Evolutionary conservation across 1,284 basidiomycete genomes (phyloP).

Genomic region (Thecaphora frezii): DNA sequence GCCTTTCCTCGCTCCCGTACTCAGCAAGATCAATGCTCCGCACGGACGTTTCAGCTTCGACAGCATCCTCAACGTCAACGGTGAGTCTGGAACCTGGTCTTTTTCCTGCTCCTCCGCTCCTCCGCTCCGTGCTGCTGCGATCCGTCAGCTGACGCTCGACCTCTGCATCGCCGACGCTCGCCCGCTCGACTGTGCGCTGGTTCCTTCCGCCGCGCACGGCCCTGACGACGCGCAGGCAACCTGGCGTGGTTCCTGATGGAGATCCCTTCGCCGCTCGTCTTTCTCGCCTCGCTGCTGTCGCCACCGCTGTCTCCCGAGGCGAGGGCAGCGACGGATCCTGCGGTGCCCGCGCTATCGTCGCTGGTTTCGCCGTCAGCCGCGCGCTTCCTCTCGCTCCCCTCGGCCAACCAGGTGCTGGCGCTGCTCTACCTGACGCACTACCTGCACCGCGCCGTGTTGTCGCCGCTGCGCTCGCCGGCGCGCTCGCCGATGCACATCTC

Average conservation of each 20-base stretch:
- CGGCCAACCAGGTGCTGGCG: slow-evolving; percentile 66
- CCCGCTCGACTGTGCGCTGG: too few species aligned
- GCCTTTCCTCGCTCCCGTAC: slow-evolving; percentile 60
- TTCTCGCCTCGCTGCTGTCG: slow-evolving; percentile 57
- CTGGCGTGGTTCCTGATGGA: slow-evolving; percentile 84
- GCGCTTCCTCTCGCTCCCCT: slow-evolving; percentile 56
- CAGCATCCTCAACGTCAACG: slow-evolving; percentile 35
- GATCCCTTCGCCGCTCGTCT: slow-evolving; percentile 71
- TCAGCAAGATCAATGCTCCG: slow-evolving; percentile 67
- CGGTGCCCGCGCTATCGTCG: slow-evolving; percentile 13
- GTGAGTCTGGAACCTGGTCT: slow-evolving; percentile 56
- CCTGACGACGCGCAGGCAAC: slow-evolving; percentile 57
- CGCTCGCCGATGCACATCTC: slow-evolving; percentile 75
- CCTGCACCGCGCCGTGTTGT: slow-evolving; percentile 76
- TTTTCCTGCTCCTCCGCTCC: slow-evolving; percentile 68
- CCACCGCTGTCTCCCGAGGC: slow-evolving; percentile 62
- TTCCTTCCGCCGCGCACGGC: too few species aligned
- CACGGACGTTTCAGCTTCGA: slow-evolving; percentile 71
- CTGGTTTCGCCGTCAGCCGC: slow-evolving; percentile 49
- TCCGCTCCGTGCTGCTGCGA: too few species aligned
- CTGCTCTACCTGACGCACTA: slow-evolving; percentile 76
- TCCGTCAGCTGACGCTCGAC: not conserved
- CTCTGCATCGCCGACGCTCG: too few species aligned
- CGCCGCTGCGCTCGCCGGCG: slow-evolving; percentile 77
- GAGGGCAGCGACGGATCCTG: slow-evolving; percentile 10